Conservation (phyloP, 208 protist species). For the Phytomonas francai region DNA sequence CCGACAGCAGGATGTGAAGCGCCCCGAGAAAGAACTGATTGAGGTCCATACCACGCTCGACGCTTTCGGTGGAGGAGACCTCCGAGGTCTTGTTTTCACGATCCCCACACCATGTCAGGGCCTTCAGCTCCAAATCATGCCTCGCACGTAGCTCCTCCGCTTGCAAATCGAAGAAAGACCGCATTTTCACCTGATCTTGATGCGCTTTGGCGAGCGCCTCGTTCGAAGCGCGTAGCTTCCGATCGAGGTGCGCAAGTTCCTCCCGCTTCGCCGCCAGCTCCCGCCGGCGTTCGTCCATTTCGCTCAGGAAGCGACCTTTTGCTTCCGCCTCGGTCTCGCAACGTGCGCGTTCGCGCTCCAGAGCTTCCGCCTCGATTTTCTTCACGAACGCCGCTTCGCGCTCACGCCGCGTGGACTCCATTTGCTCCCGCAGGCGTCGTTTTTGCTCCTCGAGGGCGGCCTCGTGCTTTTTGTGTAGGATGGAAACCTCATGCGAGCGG, state of each 20-base stretch:
- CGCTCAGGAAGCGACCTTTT: neutral
- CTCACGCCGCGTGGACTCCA: too few species aligned
- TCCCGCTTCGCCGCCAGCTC: neutral
- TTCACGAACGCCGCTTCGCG: too few species aligned
- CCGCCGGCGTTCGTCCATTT: neutral
- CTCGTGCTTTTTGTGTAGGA: slow-evolving; percentile 34
- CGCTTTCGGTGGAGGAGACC: too few species aligned
- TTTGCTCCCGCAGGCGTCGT: too few species aligned
- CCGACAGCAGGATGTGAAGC: neutral
- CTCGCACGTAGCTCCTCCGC: neutral
- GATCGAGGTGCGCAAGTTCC: neutral
- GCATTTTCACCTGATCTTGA: neutral
- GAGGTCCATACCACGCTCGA: too few species aligned
- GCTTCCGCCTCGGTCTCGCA: neutral
- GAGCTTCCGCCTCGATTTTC: neutral
- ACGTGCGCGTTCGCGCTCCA: neutral
- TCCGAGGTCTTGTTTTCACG: too few species aligned
- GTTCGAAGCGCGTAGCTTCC: neutral
- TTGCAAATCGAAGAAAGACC: neutral
- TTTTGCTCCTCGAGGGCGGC: slow-evolving; percentile 1
- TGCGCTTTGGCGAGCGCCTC: neutral
- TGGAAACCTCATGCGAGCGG: slow-evolving; percentile 34
- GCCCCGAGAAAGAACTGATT: neutral
- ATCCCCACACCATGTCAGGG: too few species aligned
- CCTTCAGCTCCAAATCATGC: neutral